phyloP scores from a whole-genome alignment of 495 filamentous ascomycete genomes.

The Opeltia flavorubescens region DNA sequence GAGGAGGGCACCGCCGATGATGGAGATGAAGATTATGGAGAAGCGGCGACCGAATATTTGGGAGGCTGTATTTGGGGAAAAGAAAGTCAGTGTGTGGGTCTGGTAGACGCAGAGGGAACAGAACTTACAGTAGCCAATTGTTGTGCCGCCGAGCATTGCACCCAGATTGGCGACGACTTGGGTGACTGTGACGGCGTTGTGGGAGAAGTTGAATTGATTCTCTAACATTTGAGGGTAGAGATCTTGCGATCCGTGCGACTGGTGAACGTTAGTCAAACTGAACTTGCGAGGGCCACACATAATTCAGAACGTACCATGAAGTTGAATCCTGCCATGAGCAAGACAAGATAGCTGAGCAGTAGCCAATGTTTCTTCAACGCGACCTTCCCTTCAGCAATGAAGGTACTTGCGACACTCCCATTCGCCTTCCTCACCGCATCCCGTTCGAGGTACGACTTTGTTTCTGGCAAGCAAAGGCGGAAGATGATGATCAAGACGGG shows the following conservation, averaged over 20 bases:
- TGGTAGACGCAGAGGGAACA: not conserved
- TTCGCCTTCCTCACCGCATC: conserved; percentile 40
- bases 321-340: conserved; percentile 85
- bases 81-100: not conserved
- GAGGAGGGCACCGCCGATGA: conserved; percentile 63
- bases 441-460: conserved; percentile 48
- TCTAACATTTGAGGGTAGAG: conserved; percentile 75
- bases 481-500: conserved; percentile 71
- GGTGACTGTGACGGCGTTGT: conserved; percentile 63
- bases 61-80: conserved; percentile 20
- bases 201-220: conserved; percentile 59
- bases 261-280: conserved; percentile 4
- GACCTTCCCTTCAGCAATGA: conserved; percentile 61
- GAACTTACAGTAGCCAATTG: conserved; percentile 47
- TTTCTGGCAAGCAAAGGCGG: conserved; percentile 67
- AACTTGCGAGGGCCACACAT: not conserved
- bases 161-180: conserved; percentile 78
- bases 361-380: conserved; percentile 68
- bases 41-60: conserved; percentile 76
- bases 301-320: conserved; percentile 46
- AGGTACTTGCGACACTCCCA: conserved; percentile 41
- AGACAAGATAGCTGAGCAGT: conserved; percentile 61
- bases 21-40: conserved; percentile 61
- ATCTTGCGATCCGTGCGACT: conserved; percentile 84
- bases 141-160: conserved; percentile 62